Evolutionary conservation across 1,139 yeast species (phyloP).

Genomic region (Insectozyma bohioensis): DNA sequence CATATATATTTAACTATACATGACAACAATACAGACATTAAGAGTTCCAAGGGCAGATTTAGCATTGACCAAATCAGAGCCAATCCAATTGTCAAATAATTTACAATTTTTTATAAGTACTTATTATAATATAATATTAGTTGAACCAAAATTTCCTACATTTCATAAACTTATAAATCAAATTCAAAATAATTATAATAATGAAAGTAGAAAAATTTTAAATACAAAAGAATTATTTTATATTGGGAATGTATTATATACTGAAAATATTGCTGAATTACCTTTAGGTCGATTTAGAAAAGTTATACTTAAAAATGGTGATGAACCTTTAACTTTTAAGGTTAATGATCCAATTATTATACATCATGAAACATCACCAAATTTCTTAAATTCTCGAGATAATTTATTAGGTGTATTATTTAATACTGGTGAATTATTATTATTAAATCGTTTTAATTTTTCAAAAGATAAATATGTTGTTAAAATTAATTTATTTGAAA

Average conservation of each 20-base stretch:
- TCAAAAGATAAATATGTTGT: constrained; percentile 25
- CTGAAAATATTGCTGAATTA: constrained; percentile 28
- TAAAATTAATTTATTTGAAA: constrained; percentile 27
- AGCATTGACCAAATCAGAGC: constrained; percentile 24
- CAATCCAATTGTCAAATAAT: constrained; percentile 40
- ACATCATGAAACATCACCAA: constrained; percentile 38
- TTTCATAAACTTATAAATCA: constrained; percentile 27
- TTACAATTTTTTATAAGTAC: constrained; percentile 40
- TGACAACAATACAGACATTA: constrained; percentile 20
- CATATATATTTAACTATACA: no score
- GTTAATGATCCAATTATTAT: constrained; percentile 36
- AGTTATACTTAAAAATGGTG: constrained; percentile 27
- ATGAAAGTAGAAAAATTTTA: constrained; percentile 17
- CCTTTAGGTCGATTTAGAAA: constrained; percentile 32
- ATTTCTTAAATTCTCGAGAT: constrained; percentile 24
- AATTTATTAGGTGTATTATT: constrained; percentile 35
- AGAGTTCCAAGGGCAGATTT: constrained; percentile 24
- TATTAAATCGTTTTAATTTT: constrained; percentile 27
- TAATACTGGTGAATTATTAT: constrained; percentile 40
- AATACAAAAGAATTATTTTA: constrained; percentile 31
- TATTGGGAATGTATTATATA: constrained; percentile 25
- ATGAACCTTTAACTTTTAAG: constrained; percentile 31
- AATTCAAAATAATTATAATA: no score
- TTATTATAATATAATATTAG: constrained; percentile 31
- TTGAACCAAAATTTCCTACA: constrained; percentile 44